Evolutionary conservation across 192 early-diverging fungal genomes (phyloP).

Genomic region (Coemansia aciculifera): DNA sequence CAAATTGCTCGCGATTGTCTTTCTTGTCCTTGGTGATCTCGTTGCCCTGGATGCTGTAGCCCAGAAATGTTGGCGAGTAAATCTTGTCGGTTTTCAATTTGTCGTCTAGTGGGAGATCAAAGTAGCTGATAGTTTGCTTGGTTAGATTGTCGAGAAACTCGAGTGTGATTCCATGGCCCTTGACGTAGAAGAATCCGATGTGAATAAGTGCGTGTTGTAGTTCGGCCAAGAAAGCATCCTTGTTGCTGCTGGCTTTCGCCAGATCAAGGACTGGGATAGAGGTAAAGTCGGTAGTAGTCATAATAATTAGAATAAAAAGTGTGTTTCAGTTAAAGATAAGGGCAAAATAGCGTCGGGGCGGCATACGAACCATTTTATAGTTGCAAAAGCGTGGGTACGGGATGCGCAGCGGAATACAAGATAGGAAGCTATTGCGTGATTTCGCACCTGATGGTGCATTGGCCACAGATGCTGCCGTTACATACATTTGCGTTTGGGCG

Average conservation of each 20-base stretch:
- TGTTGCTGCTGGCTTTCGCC: constrained; percentile 9
- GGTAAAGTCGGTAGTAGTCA: constrained; percentile 15
- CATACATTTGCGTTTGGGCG: neutral
- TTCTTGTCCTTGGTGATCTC: constrained; percentile 56
- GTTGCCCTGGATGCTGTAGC: constrained; percentile 56
- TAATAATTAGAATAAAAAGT: neutral
- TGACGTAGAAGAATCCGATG: constrained; percentile 63
- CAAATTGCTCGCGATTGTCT: constrained; percentile 59
- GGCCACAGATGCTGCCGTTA: neutral
- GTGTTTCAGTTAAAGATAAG: neutral
- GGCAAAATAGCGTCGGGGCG: neutral
- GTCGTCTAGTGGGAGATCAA: constrained; percentile 58
- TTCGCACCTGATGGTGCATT: neutral
- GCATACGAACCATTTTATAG: neutral
- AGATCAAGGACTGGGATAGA: constrained; percentile 32
- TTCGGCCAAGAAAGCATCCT: constrained; percentile 42
- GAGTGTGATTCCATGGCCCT: constrained; percentile 43
- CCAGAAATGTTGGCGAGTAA: constrained; percentile 61
- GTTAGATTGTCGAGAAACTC: constrained; percentile 38
- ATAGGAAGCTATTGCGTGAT: neutral
- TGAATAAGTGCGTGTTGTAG: constrained; percentile 57
- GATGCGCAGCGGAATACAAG: neutral
- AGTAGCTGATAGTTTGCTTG: constrained; percentile 33
- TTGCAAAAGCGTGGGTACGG: neutral
- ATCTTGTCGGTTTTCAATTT: constrained; percentile 60